phyloP scores from a whole-genome alignment of 148 eudicot genomes.

The Fagopyrum tataricum region DNA sequence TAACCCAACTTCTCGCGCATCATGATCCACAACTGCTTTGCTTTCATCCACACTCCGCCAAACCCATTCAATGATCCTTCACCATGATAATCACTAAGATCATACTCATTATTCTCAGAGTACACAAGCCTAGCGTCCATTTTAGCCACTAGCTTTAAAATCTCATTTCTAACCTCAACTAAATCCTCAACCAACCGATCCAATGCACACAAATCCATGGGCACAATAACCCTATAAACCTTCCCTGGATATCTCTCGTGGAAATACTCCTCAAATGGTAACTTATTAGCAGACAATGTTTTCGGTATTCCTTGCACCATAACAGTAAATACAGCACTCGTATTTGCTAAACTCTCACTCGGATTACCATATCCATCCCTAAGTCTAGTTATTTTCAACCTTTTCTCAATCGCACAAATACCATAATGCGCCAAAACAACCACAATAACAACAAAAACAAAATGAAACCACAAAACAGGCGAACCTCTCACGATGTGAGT shows the following conservation, averaged over 20 bases:
- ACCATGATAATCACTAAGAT: slow-evolving; percentile 26
- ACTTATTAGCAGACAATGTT: slow-evolving; percentile 46
- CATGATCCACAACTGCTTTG: slow-evolving; percentile 36
- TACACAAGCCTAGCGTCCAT: slow-evolving; percentile 46
- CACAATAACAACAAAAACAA: slow-evolving; percentile 43
- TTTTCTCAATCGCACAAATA: slow-evolving; percentile 42
- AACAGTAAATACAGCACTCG: slow-evolving; percentile 66
- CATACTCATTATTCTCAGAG: slow-evolving; percentile 25
- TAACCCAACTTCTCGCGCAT: slow-evolving; percentile 42
- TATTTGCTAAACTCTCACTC: slow-evolving; percentile 41
- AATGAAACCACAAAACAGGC: slow-evolving; percentile 59
- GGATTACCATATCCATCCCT: slow-evolving; percentile 75
- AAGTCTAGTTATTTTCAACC: slow-evolving; percentile 67
- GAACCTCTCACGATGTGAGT: slow-evolving; percentile 62
- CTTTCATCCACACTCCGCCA: slow-evolving; percentile 32
- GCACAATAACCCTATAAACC: slow-evolving; percentile 64
- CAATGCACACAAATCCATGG: slow-evolving; percentile 83
- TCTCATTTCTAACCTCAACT: slow-evolving; percentile 69
- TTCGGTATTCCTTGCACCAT: slow-evolving; percentile 84
- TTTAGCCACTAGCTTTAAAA: slow-evolving; percentile 52
- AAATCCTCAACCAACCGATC: slow-evolving; percentile 79
- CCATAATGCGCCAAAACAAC: slow-evolving; percentile 61
- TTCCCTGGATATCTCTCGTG: slow-evolving; percentile 77
- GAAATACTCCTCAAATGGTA: slow-evolving; percentile 75
- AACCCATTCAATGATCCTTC: slow-evolving; percentile 25